A percentile compares a stretch with the other conserved stretches of the same genome.
phyloP scores from a whole-genome alignment of 2,329 filamentous ascomycete genomes.

The Sporothrix euskadiensis region DNA sequence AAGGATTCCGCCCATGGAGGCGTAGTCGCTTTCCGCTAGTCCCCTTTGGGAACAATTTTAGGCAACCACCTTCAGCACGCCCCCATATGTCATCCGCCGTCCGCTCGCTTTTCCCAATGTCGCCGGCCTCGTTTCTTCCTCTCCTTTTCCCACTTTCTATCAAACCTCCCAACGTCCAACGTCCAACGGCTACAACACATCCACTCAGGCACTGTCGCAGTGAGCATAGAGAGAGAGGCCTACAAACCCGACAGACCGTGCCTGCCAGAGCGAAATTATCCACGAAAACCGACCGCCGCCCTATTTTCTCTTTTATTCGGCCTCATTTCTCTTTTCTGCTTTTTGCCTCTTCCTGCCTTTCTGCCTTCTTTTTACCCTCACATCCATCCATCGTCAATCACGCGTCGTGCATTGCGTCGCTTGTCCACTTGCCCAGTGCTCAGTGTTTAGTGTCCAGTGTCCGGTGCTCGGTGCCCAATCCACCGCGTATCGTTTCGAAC shows the following conservation, averaged over 20 bases:
- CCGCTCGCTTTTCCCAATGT: constrained; percentile 25
- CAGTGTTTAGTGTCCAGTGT: background rate
- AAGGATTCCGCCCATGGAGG: constrained; percentile 32
- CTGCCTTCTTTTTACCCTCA: constrained; percentile 4
- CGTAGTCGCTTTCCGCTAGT: constrained; percentile 32
- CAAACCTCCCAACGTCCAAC: constrained; percentile 30
- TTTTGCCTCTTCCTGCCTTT: constrained; percentile 15
- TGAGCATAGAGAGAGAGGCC: background rate
- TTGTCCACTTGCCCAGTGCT: constrained; percentile 1
- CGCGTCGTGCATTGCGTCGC: constrained; percentile 13
- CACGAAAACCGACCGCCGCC: background rate
- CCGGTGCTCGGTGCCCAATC: background rate
- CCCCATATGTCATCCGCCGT: constrained; percentile 29
- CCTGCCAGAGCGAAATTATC: background rate
- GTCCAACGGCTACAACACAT: constrained; percentile 8
- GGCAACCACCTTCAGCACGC: constrained; percentile 33
- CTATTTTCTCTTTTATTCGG: background rate
- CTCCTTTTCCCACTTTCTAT: constrained; percentile 20
- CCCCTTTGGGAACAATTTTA: constrained; percentile 31
- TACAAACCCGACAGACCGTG: background rate
- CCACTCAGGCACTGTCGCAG: constrained; percentile 13
- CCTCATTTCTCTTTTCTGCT: background rate
- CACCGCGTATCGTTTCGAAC: background rate
- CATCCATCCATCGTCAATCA: constrained; percentile 4
- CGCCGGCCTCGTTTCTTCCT: constrained; percentile 19